Percentiles rank a stretch among this genome's conserved stretches.
phyloP scores from a whole-genome alignment of 2,329 filamentous ascomycete species.

The Curvularia verruculosa region DNA sequence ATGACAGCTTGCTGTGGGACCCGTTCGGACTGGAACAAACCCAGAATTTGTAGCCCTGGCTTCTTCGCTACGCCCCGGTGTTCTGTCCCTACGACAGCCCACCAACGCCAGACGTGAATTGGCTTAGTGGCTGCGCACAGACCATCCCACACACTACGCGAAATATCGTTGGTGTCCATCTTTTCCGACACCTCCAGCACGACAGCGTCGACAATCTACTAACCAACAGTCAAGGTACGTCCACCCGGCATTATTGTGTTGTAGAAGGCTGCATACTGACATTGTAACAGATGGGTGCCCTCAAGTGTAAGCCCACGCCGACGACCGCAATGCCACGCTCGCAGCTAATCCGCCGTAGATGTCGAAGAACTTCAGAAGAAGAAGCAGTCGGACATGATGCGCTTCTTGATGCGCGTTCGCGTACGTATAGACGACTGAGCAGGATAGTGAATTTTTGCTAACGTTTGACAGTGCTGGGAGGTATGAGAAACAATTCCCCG shows the following conservation, averaged over 20 bases:
- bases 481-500: slow-evolving; percentile 58
- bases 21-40: background rate
- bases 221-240: slow-evolving; percentile 48
- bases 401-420: slow-evolving; percentile 92
- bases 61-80: background rate
- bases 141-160: slow-evolving; percentile 28
- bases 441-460: slow-evolving; percentile 30
- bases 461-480: slow-evolving; percentile 81
- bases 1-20: background rate
- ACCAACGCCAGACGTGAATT: slow-evolving; percentile 1
- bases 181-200: slow-evolving; percentile 24
- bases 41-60: background rate
- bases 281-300: slow-evolving; percentile 84
- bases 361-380: slow-evolving; percentile 99
- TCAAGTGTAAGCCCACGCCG: slow-evolving; percentile 69
- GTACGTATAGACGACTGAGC: slow-evolving; percentile 37
- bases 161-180: slow-evolving; percentile 30
- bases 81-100: background rate
- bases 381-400: slow-evolving; percentile 99
- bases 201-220: slow-evolving; percentile 41
- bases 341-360: slow-evolving; percentile 54
- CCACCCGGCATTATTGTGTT: slow-evolving; percentile 1
- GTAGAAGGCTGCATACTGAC: slow-evolving; percentile 26
- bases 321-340: slow-evolving; percentile 6
- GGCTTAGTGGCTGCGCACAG: slow-evolving; percentile 3